Evolutionary conservation across 345 rosid genomes (phyloP).

Genomic region (Anastatica hierochuntica): DNA sequence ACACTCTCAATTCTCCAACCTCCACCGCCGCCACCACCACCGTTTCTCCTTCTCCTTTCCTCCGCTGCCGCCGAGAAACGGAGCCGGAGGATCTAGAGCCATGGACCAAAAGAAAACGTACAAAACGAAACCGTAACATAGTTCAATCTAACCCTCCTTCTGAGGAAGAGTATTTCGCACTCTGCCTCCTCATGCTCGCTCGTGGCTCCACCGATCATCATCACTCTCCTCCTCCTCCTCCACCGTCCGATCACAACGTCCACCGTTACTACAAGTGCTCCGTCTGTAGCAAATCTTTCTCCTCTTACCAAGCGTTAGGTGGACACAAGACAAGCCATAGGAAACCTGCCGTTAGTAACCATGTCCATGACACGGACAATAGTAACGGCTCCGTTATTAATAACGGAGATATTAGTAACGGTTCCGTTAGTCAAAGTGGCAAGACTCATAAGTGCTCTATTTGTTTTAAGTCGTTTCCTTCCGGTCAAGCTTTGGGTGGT

Average conservation of each 20-base stretch:
- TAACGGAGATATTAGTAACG: constrained; percentile 18
- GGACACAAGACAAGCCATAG: constrained; percentile 58
- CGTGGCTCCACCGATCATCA: constrained; percentile 19
- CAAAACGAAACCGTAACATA: constrained; percentile 33
- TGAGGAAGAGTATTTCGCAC: constrained; percentile 44
- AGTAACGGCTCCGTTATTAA: constrained; percentile 16
- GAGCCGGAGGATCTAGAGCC: constrained; percentile 24
- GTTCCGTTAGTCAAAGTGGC: constrained; percentile 18
- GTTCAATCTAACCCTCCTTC: constrained; percentile 22
- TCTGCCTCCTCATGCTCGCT: constrained; percentile 48
- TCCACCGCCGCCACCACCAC: constrained; percentile 23
- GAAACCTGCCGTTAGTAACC: constrained; percentile 27
- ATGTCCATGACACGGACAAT: background rate
- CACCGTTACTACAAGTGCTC: constrained; percentile 37
- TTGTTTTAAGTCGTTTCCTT: constrained; percentile 63
- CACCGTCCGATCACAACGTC: constrained; percentile 11
- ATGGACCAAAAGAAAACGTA: constrained; percentile 42
- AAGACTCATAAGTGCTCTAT: constrained; percentile 72
- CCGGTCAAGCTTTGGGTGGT: constrained; percentile 92
- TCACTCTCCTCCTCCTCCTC: constrained; percentile 6
- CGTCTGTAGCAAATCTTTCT: constrained; percentile 36
- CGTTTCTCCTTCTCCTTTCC: no score
- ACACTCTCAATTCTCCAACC: constrained; percentile 40
- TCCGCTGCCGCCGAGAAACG: no score
- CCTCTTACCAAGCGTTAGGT: constrained; percentile 51